Evolutionary conservation across 2,329 filamentous ascomycete genomes (phyloP), one percentile per base, ranked within the genome.

Genomic region (Macrophomina tecta): DNA sequence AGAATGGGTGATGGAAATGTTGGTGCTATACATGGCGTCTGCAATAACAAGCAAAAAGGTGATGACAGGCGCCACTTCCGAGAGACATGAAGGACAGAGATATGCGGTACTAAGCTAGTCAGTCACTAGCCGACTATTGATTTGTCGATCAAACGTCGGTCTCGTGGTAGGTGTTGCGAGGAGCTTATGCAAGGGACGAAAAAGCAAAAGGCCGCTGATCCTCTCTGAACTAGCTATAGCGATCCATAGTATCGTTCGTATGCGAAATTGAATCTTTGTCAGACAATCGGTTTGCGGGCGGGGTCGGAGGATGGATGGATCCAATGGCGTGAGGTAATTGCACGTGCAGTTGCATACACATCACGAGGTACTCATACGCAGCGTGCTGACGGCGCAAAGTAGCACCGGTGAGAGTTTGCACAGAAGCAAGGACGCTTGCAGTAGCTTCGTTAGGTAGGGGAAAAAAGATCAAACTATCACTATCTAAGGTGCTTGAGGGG

Each of bases 401-500:
- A 38, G 14, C 14, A 36, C 8, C 8, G 42, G 42, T 1, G 42
- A 45, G 52, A 40, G 14, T 1, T 49, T 62, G 11, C 46, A 62
- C 58, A 34, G 38, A 48, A 49, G 58, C 58, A 49, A 62, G 58
- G n/a, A 49, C 32, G 30, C 58, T 49, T 62, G 45, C 58, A 62
- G n/a, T 62, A 62, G 45, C 58, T 62, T 49, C 58, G 58, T 62
- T 62, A 48, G 18, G 6, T 36, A 62, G 46, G 45, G 48, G n/a
- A 49, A 49, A 58, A 58, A 62, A 38, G 32, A 49, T 42, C 23
- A 28, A 58, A 61, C 56, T 61, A 61, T 18, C 56, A 53, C 61
- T 64, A 64, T 64, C 61, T 64, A 64, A 49, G 48, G 48, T 64
- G 61, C 46, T 62, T n/a, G 49, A 53, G 61, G 61, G 61, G 61